Evolutionary conservation across 805 yeast species (phyloP).

Genomic region (Yarrowia sp.): DNA sequence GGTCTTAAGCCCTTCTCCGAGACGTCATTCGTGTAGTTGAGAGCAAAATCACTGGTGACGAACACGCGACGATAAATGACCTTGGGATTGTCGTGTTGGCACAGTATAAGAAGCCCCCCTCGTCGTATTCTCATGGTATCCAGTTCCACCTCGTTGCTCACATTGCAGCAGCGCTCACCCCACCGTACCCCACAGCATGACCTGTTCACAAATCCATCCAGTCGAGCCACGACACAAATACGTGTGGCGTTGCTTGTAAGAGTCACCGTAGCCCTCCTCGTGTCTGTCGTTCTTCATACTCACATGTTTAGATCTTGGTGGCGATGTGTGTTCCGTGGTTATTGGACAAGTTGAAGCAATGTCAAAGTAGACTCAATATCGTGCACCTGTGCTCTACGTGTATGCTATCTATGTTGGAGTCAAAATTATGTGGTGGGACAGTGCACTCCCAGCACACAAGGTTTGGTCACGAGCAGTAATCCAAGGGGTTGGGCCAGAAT

Average conservation of each 20-base stretch:
- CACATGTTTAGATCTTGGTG: conserved; percentile 3
- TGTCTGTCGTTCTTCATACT: background rate
- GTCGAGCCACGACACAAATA: background rate
- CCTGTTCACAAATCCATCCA: background rate
- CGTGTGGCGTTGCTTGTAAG: background rate
- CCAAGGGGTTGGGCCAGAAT: conserved; percentile 29
- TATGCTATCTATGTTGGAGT: conserved; percentile 21
- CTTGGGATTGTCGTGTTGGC: too few species aligned
- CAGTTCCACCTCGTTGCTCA: too few species aligned
- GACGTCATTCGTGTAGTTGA: too few species aligned
- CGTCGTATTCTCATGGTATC: too few species aligned
- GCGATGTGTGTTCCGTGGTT: conserved; percentile 11
- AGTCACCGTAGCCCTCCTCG: background rate
- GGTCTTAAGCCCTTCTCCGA: too few species aligned
- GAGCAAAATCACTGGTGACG: too few species aligned
- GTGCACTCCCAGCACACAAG: conserved; percentile 28
- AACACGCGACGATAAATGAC: too few species aligned
- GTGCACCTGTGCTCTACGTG: conserved; percentile 22
- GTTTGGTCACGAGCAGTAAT: conserved; percentile 23
- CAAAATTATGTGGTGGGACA: conserved; percentile 30
- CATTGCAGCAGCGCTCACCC: too few species aligned
- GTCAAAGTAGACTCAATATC: conserved; percentile 27
- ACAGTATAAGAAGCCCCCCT: too few species aligned
- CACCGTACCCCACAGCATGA: background rate
- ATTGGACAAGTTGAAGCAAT: conserved; percentile 27